Base-by-base conservation (phyloP, 2,329 filamentous ascomycete genomes). In the Fusarium chuoi region DNA sequence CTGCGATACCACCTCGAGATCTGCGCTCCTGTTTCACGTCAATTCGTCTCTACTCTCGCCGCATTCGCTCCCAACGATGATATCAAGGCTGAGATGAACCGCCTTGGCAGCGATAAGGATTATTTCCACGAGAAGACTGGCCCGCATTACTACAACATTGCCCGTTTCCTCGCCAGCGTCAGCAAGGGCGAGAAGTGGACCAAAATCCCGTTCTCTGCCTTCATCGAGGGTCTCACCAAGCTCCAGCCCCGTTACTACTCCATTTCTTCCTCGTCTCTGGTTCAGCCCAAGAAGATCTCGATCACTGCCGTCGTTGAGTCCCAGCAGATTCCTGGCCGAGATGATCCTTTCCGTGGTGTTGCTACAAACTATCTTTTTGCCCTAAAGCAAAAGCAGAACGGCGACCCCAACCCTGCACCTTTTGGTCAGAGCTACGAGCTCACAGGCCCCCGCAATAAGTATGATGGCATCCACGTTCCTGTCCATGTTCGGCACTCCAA, bases 211-310 rank as follows among this genome's bases (percentile, higher is more conserved):
- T 98, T 99, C 85, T 98, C 96, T 14, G 91, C 95, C 78, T 91
- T 98, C 78, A 95, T 99, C 75, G 96, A 99, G 87, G 93, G 94
- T 75, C 84, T 99, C 70, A 94, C 92, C 84, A 98, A 98, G 87
- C 91, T 99, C 65, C 96, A 99, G 83, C 96, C 96, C 44, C 94
- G 96, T 56, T 99, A 98, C 88, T 99, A 99, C 87, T 99, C 97
- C 56, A 99, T 99, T 83, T 99, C 96, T 5, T 99, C 97, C 3
- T 98, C 96, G 2, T 98, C 96, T 12, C 83, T 95, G 14, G 95
- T 97, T 22, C 95, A 99, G 81, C 95, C 96, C 81, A 92, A 97
- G 84, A 96, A 95, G 86, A 95, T 99, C 75, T 94, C 96, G 69
- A 93, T 99, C 79, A 99, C 96, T 22, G 96, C 96, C 65, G 93